phyloP scores from a whole-genome alignment of 2,329 filamentous ascomycete species.

The Mycosphaerella arachidis region DNA sequence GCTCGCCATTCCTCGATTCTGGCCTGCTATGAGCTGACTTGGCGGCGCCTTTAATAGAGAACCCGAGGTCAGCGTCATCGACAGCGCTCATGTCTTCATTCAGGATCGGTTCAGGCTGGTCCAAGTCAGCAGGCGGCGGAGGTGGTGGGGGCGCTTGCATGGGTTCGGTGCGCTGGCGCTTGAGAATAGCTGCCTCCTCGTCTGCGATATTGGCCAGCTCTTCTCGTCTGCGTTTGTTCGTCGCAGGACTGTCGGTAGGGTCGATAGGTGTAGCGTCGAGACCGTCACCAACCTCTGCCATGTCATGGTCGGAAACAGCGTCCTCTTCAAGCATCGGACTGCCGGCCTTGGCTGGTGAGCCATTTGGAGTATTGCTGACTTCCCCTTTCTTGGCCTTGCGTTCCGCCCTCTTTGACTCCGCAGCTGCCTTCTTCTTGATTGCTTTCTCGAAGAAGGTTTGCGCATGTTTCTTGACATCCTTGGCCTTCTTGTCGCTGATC shows the following conservation, averaged over 20 bases:
- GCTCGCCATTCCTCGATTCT: conserved; percentile 26
- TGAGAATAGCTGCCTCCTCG: conserved; percentile 23
- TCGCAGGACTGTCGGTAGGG: conserved; percentile 18
- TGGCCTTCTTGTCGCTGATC: conserved; percentile 71
- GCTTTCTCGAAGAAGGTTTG: conserved; percentile 85
- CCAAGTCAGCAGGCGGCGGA: conserved; percentile 39
- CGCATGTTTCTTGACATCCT: conserved; percentile 77
- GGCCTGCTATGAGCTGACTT: conserved; percentile 12
- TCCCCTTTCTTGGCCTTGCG: conserved; percentile 33
- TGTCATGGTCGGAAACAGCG: conserved; percentile 26
- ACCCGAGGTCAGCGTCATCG: conserved; percentile 21
- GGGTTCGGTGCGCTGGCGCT: conserved; percentile 30
- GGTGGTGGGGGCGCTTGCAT: conserved; percentile 32
- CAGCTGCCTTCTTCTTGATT: conserved; percentile 66
- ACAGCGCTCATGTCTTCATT: conserved; percentile 3
- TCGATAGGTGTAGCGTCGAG: conserved; percentile 23
- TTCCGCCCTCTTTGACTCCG: conserved; percentile 62
- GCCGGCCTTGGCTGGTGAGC: conserved; percentile 24
- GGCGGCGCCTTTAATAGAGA: conserved; percentile 26
- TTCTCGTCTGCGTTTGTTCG: conserved; percentile 26
- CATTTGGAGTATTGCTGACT: conserved; percentile 25
- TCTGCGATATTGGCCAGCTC: conserved; percentile 35
- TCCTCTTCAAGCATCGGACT: conserved; percentile 23
- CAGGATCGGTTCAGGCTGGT: conserved; percentile 10
- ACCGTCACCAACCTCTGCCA: conserved; percentile 15